phyloP scores from a whole-genome alignment of 139 green algal species.

The Cymbomonas tetramitiformis region DNA sequence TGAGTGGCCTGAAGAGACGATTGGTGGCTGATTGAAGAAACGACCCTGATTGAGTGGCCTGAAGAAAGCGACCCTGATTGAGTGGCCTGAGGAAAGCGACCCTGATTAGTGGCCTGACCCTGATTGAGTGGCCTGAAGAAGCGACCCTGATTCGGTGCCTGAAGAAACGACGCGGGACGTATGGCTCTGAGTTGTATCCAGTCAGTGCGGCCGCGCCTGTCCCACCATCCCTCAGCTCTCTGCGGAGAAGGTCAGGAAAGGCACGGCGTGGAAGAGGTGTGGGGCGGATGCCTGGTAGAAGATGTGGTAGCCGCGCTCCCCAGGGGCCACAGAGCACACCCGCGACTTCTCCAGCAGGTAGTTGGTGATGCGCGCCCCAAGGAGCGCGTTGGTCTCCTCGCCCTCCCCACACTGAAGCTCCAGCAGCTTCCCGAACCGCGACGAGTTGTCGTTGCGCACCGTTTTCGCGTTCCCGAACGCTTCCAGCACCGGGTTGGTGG shows the following conservation, averaged over 20 bases:
- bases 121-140: too few relatives aligned
- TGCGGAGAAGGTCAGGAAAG: too few relatives aligned
- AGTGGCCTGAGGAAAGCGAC: too few relatives aligned
- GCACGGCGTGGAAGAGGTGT: too few relatives aligned
- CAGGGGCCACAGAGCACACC: conserved; percentile 30
- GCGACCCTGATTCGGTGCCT: too few relatives aligned
- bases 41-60: too few relatives aligned
- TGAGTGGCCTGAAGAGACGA: too few relatives aligned
- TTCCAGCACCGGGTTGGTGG: conserved; percentile 34
- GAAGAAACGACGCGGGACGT: too few relatives aligned
- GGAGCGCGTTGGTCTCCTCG: conserved; percentile 28
- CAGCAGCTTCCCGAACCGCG: conserved; percentile 30
- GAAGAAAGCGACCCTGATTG: too few relatives aligned
- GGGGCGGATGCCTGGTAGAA: conserved; percentile 59
- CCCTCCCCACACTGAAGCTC: conserved; percentile 54
- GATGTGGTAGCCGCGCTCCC: conserved; percentile 26
- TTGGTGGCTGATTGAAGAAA: too few relatives aligned
- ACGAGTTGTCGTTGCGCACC: conserved; percentile 40
- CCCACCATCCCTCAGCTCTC: conserved; percentile 35
- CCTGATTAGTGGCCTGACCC: too few relatives aligned
- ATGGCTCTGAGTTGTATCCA: conserved; percentile 62
- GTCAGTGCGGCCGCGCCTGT: conserved; percentile 61
- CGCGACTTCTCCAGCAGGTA: conserved; percentile 53
- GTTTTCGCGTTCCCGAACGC: conserved; percentile 39
- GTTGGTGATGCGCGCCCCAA: conserved; percentile 18